Conservation (phyloP, 129 eudicot genomes). For the Chrysanthemum makinoi region DNA sequence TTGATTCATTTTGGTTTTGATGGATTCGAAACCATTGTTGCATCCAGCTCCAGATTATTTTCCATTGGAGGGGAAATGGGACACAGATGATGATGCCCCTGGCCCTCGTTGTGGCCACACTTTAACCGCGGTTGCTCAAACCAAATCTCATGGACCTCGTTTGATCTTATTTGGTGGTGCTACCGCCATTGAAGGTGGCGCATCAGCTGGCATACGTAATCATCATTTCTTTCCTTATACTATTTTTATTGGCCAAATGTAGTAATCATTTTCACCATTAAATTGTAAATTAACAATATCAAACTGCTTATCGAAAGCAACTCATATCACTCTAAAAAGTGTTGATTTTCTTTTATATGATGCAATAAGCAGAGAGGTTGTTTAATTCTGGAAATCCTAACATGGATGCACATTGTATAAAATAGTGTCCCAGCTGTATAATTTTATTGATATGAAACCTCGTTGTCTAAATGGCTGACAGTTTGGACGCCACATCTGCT, state of each 20-base stretch:
- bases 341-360: too few relatives aligned
- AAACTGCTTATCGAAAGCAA: too few relatives aligned
- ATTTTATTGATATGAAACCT: too few relatives aligned
- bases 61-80: constrained; percentile 58
- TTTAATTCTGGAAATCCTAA: too few relatives aligned
- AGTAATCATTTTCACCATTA: too few relatives aligned
- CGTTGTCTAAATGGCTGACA: too few relatives aligned
- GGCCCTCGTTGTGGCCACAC: constrained; percentile 94
- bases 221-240: neutral
- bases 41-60: constrained; percentile 79
- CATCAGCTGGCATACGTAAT: constrained; percentile 64
- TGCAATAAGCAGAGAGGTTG: too few relatives aligned
- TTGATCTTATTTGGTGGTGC: constrained; percentile 94
- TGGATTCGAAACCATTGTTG: constrained; percentile 63
- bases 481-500: too few relatives aligned
- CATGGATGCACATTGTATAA: too few relatives aligned
- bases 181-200: constrained; percentile 89
- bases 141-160: constrained; percentile 81
- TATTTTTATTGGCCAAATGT: neutral
- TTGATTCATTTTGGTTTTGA: constrained; percentile 10
- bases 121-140: constrained; percentile 78
- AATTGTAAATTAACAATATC: neutral
- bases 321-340: too few relatives aligned
- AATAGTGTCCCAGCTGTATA: too few relatives aligned
- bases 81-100: constrained; percentile 71